phyloP scores from a whole-genome alignment of 2,329 filamentous ascomycete genomes.

The Nemania sp. region DNA sequence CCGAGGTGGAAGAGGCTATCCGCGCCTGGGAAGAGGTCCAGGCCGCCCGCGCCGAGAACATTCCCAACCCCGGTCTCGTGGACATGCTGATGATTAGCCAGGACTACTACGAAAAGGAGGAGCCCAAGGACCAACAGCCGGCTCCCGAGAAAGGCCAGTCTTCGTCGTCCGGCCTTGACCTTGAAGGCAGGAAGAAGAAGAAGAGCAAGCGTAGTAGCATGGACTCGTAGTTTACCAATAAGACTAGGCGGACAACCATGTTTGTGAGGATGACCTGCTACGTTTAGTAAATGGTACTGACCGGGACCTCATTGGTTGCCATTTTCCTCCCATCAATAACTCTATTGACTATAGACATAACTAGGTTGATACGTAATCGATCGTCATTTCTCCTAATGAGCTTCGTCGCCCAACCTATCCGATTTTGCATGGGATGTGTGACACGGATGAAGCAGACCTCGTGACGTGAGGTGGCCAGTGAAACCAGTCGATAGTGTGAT shows the following conservation, averaged over 20 bases:
- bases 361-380: neutral
- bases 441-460: too few species aligned
- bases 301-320: neutral
- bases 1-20: conserved; percentile 27
- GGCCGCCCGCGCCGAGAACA: conserved; percentile 11
- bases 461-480: too few species aligned
- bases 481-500: too few species aligned
- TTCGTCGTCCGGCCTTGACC: neutral
- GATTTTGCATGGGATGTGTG: too few species aligned
- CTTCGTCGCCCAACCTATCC: too few species aligned
- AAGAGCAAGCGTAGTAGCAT: neutral
- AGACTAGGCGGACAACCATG: neutral
- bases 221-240: neutral
- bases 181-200: neutral
- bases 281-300: neutral
- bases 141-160: neutral
- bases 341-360: neutral
- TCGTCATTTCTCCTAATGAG: neutral
- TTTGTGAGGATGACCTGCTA: neutral
- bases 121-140: neutral
- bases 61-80: conserved; percentile 23
- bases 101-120: conserved; percentile 21
- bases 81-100: conserved; percentile 31
- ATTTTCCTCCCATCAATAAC: neutral
- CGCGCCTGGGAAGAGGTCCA: conserved; percentile 30